A percentile compares a stretch with the other conserved stretches of the same genome.
These are phyloP conservation scores for Alternaria ethzedia DNA, from an alignment of 2,329 filamentous ascomycete species.

Conservation along the genomic window DNA sequence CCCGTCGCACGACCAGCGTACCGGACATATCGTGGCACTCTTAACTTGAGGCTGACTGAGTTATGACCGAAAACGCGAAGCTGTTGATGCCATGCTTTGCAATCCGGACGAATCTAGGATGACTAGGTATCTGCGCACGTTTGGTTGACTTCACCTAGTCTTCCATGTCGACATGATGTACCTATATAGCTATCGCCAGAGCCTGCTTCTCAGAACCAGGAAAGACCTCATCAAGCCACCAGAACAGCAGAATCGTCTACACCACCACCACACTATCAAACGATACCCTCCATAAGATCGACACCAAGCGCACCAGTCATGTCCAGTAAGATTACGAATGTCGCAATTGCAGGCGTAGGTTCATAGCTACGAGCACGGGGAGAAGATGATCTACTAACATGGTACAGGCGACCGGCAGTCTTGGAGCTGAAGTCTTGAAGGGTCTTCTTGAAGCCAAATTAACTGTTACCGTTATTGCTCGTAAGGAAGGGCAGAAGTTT, in stretches of 20 bases:
- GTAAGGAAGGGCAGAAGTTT: not conserved
- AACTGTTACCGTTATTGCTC: not conserved
- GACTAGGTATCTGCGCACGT: slow-evolving; percentile 32
- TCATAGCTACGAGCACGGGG: not conserved
- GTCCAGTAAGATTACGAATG: not conserved
- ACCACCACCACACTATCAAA: not conserved
- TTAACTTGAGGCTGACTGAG: not conserved
- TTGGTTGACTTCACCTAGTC: slow-evolving; percentile 47
- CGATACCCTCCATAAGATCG: not conserved
- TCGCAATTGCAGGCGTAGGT: not conserved
- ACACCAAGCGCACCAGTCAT: not conserved
- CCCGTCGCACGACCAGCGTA: not conserved
- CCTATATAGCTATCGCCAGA: not conserved
- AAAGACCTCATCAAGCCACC: not conserved
- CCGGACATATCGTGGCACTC: not conserved
- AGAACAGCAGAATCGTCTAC: not conserved
- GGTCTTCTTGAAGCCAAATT: not conserved
- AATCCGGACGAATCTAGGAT: not conserved
- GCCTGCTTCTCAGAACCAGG: not conserved
- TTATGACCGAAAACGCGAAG: not conserved
- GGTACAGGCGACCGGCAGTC: not conserved
- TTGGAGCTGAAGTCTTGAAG: not conserved
- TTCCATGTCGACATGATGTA: not conserved
- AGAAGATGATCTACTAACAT: not conserved
- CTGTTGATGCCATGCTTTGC: not conserved